These are phyloP conservation scores for Clavispora fructus DNA, from an alignment of 805 yeast species.

Conservation along the genomic window DNA sequence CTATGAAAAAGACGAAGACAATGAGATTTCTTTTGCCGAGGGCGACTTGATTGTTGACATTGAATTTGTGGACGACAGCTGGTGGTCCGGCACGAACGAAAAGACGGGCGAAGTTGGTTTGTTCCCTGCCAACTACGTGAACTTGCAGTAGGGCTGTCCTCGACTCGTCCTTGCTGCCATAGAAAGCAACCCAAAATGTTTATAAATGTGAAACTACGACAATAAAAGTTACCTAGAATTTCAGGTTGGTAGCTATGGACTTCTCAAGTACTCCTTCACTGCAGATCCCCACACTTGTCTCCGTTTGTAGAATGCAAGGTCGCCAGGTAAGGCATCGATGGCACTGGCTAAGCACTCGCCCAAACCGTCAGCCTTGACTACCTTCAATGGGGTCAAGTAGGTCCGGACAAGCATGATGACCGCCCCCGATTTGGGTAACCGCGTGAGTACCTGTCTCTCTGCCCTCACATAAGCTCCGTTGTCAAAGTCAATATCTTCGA, in stretches of 20 bases:
- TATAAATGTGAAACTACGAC: not conserved
- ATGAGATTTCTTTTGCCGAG: conserved; percentile 79
- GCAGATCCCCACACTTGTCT: conserved; percentile 36
- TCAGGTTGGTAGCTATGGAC: not conserved
- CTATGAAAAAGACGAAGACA: conserved; percentile 89
- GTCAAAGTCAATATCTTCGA: conserved; percentile 33
- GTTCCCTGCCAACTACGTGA: conserved; percentile 89
- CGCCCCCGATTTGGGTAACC: conserved; percentile 33
- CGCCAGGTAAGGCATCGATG: conserved; percentile 35
- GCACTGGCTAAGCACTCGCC: conserved; percentile 26
- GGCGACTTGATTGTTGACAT: conserved; percentile 79
- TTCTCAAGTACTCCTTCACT: conserved; percentile 9
- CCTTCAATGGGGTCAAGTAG: conserved; percentile 26
- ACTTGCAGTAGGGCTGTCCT: conserved; percentile 11
- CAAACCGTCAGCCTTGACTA: conserved; percentile 28
- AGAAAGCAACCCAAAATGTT: not conserved
- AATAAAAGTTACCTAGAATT: not conserved
- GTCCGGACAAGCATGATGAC: conserved; percentile 34
- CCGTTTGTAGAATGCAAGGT: conserved; percentile 33
- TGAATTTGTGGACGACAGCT: conserved; percentile 87
- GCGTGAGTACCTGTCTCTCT: conserved; percentile 33
- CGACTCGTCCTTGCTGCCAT: not conserved
- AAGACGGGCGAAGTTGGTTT: conserved; percentile 71
- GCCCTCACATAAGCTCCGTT: conserved; percentile 29
- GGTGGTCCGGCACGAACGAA: conserved; percentile 87